phyloP scores from a whole-genome alignment of 768 basidiomycete genomes.

The Panaeolus papilionaceus region DNA sequence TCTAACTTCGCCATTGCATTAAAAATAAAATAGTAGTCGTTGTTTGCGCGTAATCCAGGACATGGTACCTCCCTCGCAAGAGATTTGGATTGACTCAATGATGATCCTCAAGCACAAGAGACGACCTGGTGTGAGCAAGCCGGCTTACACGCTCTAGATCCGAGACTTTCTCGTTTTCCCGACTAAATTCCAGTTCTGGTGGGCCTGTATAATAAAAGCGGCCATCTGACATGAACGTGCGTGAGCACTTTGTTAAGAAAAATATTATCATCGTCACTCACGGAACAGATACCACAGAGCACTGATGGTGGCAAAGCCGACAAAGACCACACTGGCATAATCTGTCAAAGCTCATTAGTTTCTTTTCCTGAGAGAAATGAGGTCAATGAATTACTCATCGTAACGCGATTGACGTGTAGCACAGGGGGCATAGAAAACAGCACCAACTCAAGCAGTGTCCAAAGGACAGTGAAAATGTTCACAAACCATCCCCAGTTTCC shows the following conservation, averaged over 20 bases:
- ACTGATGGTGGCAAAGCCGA: slow-evolving; percentile 64
- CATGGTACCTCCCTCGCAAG: neutral
- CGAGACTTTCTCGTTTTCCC: neutral
- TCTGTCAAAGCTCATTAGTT: slow-evolving; percentile 41
- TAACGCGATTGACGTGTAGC: slow-evolving; percentile 54
- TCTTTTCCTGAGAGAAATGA: neutral
- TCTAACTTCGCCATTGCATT: neutral
- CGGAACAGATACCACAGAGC: slow-evolving; percentile 66
- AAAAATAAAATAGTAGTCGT: neutral
- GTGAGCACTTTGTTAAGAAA: neutral
- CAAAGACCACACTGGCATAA: slow-evolving; percentile 71
- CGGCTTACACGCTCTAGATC: slow-evolving; percentile 1
- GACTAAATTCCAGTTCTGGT: slow-evolving; percentile 27
- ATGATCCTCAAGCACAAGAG: neutral
- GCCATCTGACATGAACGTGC: slow-evolving; percentile 40
- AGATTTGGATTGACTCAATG: neutral
- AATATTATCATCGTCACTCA: slow-evolving; percentile 35
- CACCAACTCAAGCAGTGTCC: slow-evolving; percentile 66
- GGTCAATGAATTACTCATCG: slow-evolving; percentile 48
- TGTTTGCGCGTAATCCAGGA: neutral
- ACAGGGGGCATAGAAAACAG: slow-evolving; percentile 74
- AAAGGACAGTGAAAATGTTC: slow-evolving; percentile 60
- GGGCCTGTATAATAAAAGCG: slow-evolving; percentile 51
- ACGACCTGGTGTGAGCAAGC: neutral
- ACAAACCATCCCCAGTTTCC: slow-evolving; percentile 51